Evolutionary conservation across 352 stramenopile species (phyloP).

Genomic region (Peronospora tabacina): DNA sequence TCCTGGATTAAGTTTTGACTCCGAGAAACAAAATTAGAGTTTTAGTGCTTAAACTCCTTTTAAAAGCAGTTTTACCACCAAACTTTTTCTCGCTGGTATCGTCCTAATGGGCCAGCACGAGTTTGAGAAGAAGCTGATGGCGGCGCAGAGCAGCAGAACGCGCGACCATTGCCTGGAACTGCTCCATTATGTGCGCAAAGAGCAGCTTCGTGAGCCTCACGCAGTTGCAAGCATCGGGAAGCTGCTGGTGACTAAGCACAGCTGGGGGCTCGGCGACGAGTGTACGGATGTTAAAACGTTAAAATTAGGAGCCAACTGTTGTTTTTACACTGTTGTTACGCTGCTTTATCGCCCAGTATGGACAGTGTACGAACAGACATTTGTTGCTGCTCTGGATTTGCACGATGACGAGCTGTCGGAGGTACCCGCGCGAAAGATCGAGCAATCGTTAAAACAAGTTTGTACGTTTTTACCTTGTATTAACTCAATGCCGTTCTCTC

Average conservation of each 20-base stretch:
- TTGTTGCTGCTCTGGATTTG: slow-evolving; percentile 54
- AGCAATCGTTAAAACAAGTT: neutral
- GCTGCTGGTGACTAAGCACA: slow-evolving; percentile 43
- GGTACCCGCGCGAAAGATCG: slow-evolving; percentile 8
- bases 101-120: slow-evolving; percentile 29
- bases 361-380: slow-evolving; percentile 60
- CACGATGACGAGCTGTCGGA: slow-evolving; percentile 46
- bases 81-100: too few relatives aligned
- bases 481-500: neutral
- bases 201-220: slow-evolving; percentile 45
- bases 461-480: neutral
- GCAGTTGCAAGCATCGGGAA: slow-evolving; percentile 36
- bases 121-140: slow-evolving; percentile 39
- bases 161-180: slow-evolving; percentile 35
- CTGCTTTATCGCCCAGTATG: slow-evolving; percentile 32
- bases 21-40: too few relatives aligned
- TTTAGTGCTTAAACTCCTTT: too few relatives aligned
- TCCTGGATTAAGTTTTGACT: too few relatives aligned
- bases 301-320: neutral
- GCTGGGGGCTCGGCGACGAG: slow-evolving; percentile 44
- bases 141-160: slow-evolving; percentile 28
- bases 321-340: slow-evolving; percentile 12
- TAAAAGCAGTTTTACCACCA: too few relatives aligned
- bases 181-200: slow-evolving; percentile 46
- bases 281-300: slow-evolving; percentile 22